Conservation (phyloP, 257 asterid species). For the Linaria vulgaris region DNA sequence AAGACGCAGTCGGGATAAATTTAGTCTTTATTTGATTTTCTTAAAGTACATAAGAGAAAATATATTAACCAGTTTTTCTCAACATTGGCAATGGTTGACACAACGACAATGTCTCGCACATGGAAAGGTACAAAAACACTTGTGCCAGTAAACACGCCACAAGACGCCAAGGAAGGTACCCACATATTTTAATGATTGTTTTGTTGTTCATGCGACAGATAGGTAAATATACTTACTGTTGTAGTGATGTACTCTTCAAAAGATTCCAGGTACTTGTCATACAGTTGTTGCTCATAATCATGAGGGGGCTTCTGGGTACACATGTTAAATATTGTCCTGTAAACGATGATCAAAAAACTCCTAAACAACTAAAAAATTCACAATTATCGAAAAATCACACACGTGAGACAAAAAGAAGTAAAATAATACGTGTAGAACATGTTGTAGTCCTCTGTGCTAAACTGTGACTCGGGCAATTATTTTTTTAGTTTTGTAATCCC, state of each 20-base stretch:
- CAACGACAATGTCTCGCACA: no score
- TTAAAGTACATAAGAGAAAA: no score
- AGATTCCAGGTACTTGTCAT: conserved; percentile 82
- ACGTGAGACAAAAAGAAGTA: conserved; percentile 11
- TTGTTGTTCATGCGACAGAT: neutral
- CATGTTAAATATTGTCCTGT: conserved; percentile 94
- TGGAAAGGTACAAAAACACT: no score
- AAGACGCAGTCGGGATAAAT: no score
- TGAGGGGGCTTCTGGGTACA: conserved; percentile 98
- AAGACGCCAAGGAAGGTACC: neutral
- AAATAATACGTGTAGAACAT: conserved; percentile 81
- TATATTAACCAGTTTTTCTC: no score
- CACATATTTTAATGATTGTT: no score
- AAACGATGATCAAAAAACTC: conserved; percentile 28
- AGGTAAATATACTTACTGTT: conserved; percentile 50
- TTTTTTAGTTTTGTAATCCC: conserved; percentile 91
- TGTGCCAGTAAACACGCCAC: no score
- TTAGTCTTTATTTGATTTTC: no score
- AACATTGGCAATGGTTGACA: no score
- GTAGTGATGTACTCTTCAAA: conserved; percentile 74
- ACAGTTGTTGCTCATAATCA: conserved; percentile 93
- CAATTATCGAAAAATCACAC: neutral
- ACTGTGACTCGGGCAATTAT: conserved; percentile 85
- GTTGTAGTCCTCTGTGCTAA: conserved; percentile 90
- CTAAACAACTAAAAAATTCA: conserved; percentile 19